phyloP scores from a whole-genome alignment of 192 early-diverging fungal species.

The Coemansia sp. region DNA sequence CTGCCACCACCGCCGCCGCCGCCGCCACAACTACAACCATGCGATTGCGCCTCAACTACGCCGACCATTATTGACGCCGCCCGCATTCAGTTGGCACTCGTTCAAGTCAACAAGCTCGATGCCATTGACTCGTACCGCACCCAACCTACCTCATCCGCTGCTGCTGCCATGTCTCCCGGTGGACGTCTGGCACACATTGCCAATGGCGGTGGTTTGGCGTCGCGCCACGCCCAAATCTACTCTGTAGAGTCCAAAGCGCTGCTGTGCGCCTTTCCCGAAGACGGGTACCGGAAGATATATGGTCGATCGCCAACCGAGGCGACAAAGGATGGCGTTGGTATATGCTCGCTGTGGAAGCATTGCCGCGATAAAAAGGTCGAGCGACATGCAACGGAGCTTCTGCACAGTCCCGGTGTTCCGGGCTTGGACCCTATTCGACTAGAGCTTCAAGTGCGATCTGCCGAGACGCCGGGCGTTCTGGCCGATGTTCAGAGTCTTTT shows the following conservation, averaged over 20 bases:
- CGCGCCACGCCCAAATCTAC: slow-evolving; percentile 55
- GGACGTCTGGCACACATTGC: neutral
- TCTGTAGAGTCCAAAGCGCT: slow-evolving; percentile 34
- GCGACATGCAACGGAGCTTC: slow-evolving; percentile 22
- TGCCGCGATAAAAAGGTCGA: slow-evolving; percentile 26
- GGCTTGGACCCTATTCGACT: slow-evolving; percentile 40
- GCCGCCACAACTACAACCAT: slow-evolving; percentile 9
- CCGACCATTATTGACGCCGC: slow-evolving; percentile 27
- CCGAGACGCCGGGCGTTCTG: neutral
- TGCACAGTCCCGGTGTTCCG: slow-evolving; percentile 17
- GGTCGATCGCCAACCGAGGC: slow-evolving; percentile 26
- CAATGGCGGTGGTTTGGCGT: slow-evolving; percentile 20
- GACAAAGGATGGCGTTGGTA: slow-evolving; percentile 10
- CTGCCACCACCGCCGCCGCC: neutral
- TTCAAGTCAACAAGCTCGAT: slow-evolving; percentile 47
- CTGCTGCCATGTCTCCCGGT: slow-evolving; percentile 1
- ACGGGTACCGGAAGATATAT: slow-evolving; percentile 37
- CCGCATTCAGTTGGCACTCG: slow-evolving; percentile 33
- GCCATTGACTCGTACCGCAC: slow-evolving; percentile 13
- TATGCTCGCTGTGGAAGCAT: slow-evolving; percentile 34
- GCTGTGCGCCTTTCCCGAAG: slow-evolving; percentile 54
- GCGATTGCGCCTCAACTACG: slow-evolving; percentile 40
- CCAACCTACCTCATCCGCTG: no score
- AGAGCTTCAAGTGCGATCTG: slow-evolving; percentile 32
- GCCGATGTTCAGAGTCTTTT: slow-evolving; percentile 40